A percentile compares a stretch with the other conserved stretches of the same genome.
Conservation (phyloP, 208 protist species). For the Acanthamoeba castellanii region DNA sequence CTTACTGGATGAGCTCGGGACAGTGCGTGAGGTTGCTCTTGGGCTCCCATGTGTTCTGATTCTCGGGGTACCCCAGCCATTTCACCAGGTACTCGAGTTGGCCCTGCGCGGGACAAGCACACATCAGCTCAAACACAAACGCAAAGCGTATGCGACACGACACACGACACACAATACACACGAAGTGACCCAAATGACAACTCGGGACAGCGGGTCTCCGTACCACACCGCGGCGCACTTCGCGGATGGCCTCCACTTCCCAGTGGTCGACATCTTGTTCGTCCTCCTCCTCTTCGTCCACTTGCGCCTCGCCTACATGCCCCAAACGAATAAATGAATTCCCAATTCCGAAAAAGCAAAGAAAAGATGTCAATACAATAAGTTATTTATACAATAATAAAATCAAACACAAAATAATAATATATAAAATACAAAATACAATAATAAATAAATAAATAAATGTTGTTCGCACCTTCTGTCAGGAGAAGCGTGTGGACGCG, state of each 20-base stretch:
- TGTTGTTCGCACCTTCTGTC: not conserved
- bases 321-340: no score
- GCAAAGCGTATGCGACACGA: no score
- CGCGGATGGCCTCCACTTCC: not conserved
- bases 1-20: not conserved
- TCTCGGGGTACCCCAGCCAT: not conserved
- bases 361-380: no score
- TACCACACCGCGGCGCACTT: not conserved
- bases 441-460: not conserved
- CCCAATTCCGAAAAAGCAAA: no score
- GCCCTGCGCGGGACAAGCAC: not conserved
- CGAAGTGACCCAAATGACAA: no score
- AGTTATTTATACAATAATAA: not conserved
- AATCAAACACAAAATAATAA: not conserved
- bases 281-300: not conserved
- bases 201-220: no score
- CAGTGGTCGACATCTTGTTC: not conserved
- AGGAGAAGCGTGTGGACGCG: not conserved
- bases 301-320: not conserved
- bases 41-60: slow-evolving; percentile 24
- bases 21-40: not conserved
- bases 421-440: no score
- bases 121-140: not conserved
- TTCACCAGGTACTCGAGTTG: not conserved
- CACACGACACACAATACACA: no score